These are phyloP conservation scores for Aspergillus melleus DNA, from an alignment of 2,329 filamentous ascomycete species.

Conservation along the genomic window DNA sequence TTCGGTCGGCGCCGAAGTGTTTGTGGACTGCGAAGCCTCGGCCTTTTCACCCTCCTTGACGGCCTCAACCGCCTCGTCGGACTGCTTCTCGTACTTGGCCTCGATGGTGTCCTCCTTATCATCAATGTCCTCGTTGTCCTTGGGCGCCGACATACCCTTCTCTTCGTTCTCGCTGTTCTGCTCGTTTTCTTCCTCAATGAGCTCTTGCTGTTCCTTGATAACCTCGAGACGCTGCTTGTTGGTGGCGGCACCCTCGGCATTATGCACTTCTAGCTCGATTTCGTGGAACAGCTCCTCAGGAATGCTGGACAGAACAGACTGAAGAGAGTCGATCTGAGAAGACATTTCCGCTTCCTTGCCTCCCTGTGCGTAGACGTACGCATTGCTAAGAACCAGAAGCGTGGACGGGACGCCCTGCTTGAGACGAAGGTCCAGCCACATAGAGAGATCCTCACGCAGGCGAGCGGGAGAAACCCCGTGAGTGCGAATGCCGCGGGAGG, in stretches of 20 bases:
- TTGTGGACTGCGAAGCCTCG: slow-evolving; percentile 27
- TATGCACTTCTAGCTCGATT: slow-evolving; percentile 97
- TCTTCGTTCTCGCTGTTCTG: slow-evolving; percentile 81
- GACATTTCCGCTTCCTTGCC: slow-evolving; percentile 80
- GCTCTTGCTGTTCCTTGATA: slow-evolving; percentile 94
- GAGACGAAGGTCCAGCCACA: slow-evolving; percentile 91
- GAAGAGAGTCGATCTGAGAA: slow-evolving; percentile 88
- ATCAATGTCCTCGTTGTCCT: slow-evolving; percentile 89
- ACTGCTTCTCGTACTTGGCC: slow-evolving; percentile 48
- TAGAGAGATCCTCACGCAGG: slow-evolving; percentile 84
- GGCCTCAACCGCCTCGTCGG: slow-evolving; percentile 46
- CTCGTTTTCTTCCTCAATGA: slow-evolving; percentile 95
- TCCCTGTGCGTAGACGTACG: slow-evolving; percentile 83
- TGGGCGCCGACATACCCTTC: slow-evolving; percentile 70
- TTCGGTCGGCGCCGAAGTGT: slow-evolving; percentile 15
- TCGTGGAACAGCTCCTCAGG: slow-evolving; percentile 99
- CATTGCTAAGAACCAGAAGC: slow-evolving; percentile 91
- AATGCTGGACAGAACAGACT: slow-evolving; percentile 88
- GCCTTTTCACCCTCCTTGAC: slow-evolving; percentile 40
- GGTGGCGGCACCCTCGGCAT: slow-evolving; percentile 91
- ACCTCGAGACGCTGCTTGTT: slow-evolving; percentile 99
- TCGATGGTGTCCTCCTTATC: slow-evolving; percentile 74
- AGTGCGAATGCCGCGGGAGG: slow-evolving; percentile 87
- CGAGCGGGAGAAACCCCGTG: slow-evolving; percentile 87
- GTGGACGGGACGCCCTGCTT: slow-evolving; percentile 96